These are phyloP conservation scores for Aspergillus luchuensis DNA, from an alignment of 2,329 filamentous ascomycete species.

Conservation along the genomic window DNA sequence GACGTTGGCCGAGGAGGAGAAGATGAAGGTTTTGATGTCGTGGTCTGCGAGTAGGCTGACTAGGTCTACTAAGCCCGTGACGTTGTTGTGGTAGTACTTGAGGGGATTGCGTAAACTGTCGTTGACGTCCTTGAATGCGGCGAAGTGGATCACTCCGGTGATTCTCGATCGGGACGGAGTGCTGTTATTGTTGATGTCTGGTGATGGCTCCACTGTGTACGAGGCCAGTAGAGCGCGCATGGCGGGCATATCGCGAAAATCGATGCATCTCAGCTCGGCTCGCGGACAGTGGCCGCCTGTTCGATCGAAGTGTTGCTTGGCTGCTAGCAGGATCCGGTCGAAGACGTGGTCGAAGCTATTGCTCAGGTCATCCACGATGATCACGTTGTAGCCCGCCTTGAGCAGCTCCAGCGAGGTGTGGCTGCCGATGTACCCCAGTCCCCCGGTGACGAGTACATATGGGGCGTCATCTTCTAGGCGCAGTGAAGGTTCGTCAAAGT, in stretches of 20 bases:
- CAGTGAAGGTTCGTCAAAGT: not conserved
- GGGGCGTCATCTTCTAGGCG: constrained; percentile 22
- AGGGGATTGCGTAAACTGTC: constrained; percentile 63
- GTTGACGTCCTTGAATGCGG: constrained; percentile 65
- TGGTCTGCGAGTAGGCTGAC: constrained; percentile 59
- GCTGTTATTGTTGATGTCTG: constrained; percentile 32
- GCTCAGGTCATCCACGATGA: constrained; percentile 42
- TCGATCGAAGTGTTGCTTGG: constrained; percentile 37
- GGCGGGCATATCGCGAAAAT: constrained; percentile 10
- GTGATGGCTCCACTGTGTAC: constrained; percentile 49
- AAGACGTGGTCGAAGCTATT: constrained; percentile 38
- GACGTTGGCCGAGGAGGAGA: constrained; percentile 67
- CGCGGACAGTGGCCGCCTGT: constrained; percentile 1
- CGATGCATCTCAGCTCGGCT: constrained; percentile 7
- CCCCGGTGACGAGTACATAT: constrained; percentile 46
- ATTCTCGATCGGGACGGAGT: constrained; percentile 50
- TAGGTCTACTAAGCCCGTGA: constrained; percentile 63
- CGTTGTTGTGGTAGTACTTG: constrained; percentile 68
- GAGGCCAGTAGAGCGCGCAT: constrained; percentile 10
- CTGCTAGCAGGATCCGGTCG: constrained; percentile 33
- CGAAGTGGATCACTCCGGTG: constrained; percentile 66
- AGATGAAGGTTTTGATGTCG: constrained; percentile 65
- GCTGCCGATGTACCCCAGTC: constrained; percentile 43
- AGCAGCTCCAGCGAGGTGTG: constrained; percentile 42
- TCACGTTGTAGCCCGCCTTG: constrained; percentile 40